These are phyloP conservation scores for Babesia gibsoni DNA, from an alignment of 169 alveolate genomes.

Conservation along the genomic window DNA sequence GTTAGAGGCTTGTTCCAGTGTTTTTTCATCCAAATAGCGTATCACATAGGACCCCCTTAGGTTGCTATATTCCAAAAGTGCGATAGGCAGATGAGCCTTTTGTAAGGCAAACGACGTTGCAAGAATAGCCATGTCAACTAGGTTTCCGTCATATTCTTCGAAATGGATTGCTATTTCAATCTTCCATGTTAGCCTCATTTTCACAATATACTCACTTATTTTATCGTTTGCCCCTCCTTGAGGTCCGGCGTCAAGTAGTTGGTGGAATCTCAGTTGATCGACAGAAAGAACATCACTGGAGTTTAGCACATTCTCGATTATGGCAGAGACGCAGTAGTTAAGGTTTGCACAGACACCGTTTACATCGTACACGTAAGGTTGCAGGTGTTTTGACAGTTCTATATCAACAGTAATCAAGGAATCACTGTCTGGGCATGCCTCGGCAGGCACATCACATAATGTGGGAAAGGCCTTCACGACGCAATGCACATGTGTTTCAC, in stretches of 20 bases:
- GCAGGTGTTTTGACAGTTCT: slow-evolving; percentile 50
- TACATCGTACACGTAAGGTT: slow-evolving; percentile 40
- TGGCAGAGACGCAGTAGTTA: slow-evolving; percentile 18
- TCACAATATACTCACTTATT: neutral
- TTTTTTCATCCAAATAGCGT: neutral
- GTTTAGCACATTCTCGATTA: slow-evolving; percentile 36
- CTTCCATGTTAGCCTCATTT: slow-evolving; percentile 33
- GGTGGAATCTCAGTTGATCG: slow-evolving; percentile 32
- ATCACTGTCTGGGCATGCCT: neutral
- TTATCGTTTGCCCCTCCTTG: neutral
- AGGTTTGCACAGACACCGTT: slow-evolving; percentile 58
- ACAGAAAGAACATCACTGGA: slow-evolving; percentile 28
- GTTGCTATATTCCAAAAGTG: slow-evolving; percentile 5
- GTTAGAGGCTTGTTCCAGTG: neutral
- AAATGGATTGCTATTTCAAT: slow-evolving; percentile 22
- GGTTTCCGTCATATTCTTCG: slow-evolving; percentile 65
- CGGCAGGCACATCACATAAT: neutral
- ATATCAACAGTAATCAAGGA: slow-evolving; percentile 8
- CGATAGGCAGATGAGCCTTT: slow-evolving; percentile 29
- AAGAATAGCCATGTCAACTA: slow-evolving; percentile 34
- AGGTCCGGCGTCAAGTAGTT: neutral
- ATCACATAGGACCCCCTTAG: neutral
- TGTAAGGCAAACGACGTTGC: slow-evolving; percentile 29
- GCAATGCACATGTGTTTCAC: slow-evolving; percentile 56
- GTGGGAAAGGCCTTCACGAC: slow-evolving; percentile 20